These are phyloP conservation scores for Dissophora globulifera DNA, from an alignment of 192 early-diverging fungal genomes.

Conservation along the genomic window DNA sequence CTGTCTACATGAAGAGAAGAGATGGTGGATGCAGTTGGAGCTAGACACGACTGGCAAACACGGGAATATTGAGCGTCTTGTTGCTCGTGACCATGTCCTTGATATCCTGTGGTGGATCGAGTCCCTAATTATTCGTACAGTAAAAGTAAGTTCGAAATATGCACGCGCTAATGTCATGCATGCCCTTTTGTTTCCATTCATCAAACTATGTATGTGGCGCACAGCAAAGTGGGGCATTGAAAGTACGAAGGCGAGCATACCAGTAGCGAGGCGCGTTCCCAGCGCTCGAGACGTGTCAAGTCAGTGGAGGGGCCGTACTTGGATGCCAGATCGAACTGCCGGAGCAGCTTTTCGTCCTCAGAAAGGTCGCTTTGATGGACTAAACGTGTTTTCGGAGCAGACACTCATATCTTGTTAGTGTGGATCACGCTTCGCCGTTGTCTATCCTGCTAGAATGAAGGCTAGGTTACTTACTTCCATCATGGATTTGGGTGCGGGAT, in stretches of 20 bases:
- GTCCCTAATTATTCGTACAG: slow-evolving; percentile 8
- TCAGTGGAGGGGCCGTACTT: slow-evolving; percentile 29
- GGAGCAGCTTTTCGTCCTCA: slow-evolving; percentile 14
- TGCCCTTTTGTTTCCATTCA: no score
- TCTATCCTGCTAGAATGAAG: no score
- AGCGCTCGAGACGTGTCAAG: slow-evolving; percentile 43
- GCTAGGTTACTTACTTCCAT: slow-evolving; percentile 5
- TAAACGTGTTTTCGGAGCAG: no score
- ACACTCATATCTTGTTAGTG: no score
- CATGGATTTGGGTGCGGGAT: background rate
- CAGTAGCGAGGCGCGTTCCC: slow-evolving; percentile 35
- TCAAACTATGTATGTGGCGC: no score
- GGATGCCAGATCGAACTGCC: slow-evolving; percentile 34
- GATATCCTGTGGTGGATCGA: slow-evolving; percentile 26
- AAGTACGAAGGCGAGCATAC: no score
- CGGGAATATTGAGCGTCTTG: background rate
- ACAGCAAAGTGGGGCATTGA: no score
- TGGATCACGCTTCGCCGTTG: no score
- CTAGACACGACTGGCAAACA: slow-evolving; percentile 28
- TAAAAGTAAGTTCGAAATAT: background rate
- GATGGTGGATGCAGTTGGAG: no score
- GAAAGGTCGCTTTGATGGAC: slow-evolving; percentile 33
- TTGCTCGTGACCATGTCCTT: slow-evolving; percentile 13
- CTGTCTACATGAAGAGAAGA: no score
- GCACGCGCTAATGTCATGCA: background rate